Conservation (phyloP, 208 protist species). For the Tritrichomonas foetus region DNA sequence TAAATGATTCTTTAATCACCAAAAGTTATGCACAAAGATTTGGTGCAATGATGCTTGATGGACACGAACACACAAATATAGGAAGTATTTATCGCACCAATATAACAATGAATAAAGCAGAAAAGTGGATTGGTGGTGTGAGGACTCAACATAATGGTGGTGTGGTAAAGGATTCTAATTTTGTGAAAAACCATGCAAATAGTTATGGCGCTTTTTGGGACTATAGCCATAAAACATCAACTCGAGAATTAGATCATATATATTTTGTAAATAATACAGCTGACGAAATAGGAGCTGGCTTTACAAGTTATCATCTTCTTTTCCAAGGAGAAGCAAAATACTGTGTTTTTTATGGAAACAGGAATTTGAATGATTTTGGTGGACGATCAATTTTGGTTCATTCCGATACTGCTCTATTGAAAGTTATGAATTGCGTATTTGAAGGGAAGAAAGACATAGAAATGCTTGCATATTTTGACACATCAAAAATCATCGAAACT, state of each 20-base stretch:
- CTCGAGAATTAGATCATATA: neutral
- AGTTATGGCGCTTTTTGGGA: neutral
- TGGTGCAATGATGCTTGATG: neutral
- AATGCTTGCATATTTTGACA: neutral
- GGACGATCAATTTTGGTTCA: neutral
- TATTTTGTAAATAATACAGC: neutral
- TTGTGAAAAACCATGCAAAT: neutral
- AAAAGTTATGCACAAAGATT: neutral
- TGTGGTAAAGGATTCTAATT: neutral
- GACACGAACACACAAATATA: neutral
- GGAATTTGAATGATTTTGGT: neutral
- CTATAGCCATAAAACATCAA: neutral
- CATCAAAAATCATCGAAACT: no score
- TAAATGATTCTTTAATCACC: neutral
- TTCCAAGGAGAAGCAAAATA: neutral
- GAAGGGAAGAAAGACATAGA: neutral
- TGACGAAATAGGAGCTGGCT: neutral
- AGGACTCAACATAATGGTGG: neutral
- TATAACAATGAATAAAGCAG: neutral
- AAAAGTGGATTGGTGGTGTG: neutral
- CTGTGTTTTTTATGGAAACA: neutral
- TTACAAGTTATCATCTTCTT: neutral
- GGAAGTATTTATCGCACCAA: neutral
- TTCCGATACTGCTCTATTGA: neutral
- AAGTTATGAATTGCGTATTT: neutral